phyloP scores from a whole-genome alignment of 1,284 basidiomycete species.

The Polyporus tsugae region DNA sequence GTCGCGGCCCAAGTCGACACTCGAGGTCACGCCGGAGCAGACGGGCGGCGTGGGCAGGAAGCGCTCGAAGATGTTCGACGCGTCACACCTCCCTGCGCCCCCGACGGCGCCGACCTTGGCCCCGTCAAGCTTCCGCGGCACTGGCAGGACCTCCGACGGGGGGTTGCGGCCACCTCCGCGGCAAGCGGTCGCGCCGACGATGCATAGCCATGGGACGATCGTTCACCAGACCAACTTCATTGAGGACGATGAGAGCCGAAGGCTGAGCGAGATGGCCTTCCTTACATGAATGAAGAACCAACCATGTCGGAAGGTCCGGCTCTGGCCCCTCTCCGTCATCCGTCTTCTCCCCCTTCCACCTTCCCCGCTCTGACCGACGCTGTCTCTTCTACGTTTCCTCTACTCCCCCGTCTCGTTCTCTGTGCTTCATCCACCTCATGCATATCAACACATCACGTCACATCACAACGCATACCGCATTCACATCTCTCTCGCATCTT shows the following conservation, averaged over 20 bases:
- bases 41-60: constrained; percentile 10
- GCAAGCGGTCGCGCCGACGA: constrained; percentile 59
- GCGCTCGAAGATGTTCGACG: constrained; percentile 25
- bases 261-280: constrained; percentile 76
- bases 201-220: constrained; percentile 66
- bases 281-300: constrained; percentile 43
- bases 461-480: constrained; percentile 2
- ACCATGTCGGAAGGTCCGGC: not conserved
- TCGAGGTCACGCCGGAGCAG: constrained; percentile 11
- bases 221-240: constrained; percentile 58
- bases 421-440: constrained; percentile 2
- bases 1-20: constrained; percentile 32
- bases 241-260: constrained; percentile 69
- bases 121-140: not conserved
- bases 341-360: not conserved
- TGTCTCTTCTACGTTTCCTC: not conserved
- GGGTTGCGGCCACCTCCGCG: constrained; percentile 39
- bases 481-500: not conserved
- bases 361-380: no score
- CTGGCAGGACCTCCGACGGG: constrained; percentile 14
- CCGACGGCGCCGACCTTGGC: constrained; percentile 16
- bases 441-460: not conserved
- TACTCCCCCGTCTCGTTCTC: no score
- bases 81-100: constrained; percentile 28
- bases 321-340: not conserved